Evolutionary conservation across 2,329 filamentous ascomycete species (phyloP).

Genomic region (Apiospora hydei): DNA sequence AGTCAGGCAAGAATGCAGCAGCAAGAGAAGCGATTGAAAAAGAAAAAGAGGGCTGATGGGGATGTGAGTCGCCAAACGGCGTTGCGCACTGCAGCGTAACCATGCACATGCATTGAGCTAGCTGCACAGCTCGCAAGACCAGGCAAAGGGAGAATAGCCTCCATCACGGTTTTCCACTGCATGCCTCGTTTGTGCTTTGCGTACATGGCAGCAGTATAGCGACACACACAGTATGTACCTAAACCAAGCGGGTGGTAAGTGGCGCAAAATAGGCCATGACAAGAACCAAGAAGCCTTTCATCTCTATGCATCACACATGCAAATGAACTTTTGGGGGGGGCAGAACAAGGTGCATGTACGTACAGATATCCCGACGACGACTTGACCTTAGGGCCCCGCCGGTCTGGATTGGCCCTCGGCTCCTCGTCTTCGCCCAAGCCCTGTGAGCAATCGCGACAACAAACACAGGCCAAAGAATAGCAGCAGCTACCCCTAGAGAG

Average conservation of each 20-base stretch:
- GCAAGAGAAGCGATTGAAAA: too few relatives aligned
- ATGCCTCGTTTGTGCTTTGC: constrained; percentile 6
- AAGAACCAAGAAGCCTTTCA: neutral
- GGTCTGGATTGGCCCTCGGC: neutral
- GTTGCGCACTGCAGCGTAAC: constrained; percentile 12
- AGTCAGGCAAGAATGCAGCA: neutral
- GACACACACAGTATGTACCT: neutral
- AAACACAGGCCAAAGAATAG: constrained; percentile 26
- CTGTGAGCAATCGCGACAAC: neutral
- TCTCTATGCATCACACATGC: neutral
- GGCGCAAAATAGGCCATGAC: neutral
- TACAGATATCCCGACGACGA: neutral
- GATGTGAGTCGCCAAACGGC: constrained; percentile 14
- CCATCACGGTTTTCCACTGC: neutral
- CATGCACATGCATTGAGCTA: constrained; percentile 3
- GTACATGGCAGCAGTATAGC: neutral
- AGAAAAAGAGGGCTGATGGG: constrained; percentile 12
- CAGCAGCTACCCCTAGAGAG: constrained; percentile 9
- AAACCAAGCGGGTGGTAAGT: neutral
- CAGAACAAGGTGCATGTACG: neutral
- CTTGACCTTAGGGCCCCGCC: neutral
- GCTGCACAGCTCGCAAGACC: constrained; percentile 17
- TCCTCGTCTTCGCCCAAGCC: neutral
- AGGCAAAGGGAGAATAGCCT: neutral
- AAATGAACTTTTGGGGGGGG: constrained; percentile 2